Percentiles rank a stretch among this genome's conserved stretches.
Evolutionary conservation across 1,139 yeast species (phyloP).

Genomic region (Saccharomycopsis phalli): DNA sequence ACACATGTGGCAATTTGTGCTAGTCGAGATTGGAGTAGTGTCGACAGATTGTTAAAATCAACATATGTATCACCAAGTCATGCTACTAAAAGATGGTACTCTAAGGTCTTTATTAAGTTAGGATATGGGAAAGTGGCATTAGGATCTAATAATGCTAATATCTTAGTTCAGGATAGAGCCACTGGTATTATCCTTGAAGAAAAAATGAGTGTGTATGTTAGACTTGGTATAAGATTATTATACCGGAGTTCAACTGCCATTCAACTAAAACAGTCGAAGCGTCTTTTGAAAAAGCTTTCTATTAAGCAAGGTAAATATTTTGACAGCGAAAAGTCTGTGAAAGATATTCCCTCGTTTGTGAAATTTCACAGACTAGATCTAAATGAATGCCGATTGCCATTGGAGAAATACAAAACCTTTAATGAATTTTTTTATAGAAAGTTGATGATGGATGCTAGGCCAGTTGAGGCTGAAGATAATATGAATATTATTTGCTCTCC

Average conservation of each 20-base stretch:
- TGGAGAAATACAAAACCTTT: constrained; percentile 53
- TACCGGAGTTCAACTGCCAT: constrained; percentile 68
- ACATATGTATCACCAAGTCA: constrained; percentile 71
- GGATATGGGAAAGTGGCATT: constrained; percentile 82
- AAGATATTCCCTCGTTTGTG: constrained; percentile 68
- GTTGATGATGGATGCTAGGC: constrained; percentile 63
- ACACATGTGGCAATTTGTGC: constrained; percentile 87
- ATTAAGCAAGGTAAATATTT: constrained; percentile 78
- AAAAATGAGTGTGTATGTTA: constrained; percentile 81
- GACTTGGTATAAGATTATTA: constrained; percentile 75
- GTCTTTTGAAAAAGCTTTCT: constrained; percentile 54
- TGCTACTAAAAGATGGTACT: constrained; percentile 85
- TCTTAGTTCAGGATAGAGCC: constrained; percentile 81
- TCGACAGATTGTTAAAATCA: constrained; percentile 54
- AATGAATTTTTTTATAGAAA: constrained; percentile 85
- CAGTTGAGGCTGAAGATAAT: constrained; percentile 48
- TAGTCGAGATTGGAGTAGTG: constrained; percentile 66
- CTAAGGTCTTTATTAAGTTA: constrained; percentile 70
- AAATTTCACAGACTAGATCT: constrained; percentile 72
- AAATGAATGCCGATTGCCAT: constrained; percentile 51
- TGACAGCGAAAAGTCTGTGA: constrained; percentile 57
- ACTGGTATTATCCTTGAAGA: constrained; percentile 88
- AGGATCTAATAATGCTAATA: constrained; percentile 90
- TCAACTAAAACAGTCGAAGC: constrained; percentile 42
- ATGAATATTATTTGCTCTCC: constrained; percentile 57